Evolutionary conservation across 768 basidiomycete genomes (phyloP).

Genomic region (Trametes cubensis): DNA sequence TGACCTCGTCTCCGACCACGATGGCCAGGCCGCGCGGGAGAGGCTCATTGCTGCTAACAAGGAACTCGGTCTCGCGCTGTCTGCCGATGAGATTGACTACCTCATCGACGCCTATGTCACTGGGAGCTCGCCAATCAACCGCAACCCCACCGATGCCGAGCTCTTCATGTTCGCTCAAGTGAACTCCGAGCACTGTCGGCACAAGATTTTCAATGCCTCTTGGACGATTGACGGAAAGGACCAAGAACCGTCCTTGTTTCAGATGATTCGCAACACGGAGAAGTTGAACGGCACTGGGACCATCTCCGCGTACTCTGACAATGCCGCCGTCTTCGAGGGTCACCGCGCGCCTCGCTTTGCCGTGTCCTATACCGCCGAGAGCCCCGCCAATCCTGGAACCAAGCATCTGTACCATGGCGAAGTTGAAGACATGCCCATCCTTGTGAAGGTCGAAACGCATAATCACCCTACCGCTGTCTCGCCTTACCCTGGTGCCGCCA

Average conservation of each 20-base stretch:
- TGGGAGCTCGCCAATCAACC: conserved; percentile 63
- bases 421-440: conserved; percentile 78
- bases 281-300: conserved; percentile 73
- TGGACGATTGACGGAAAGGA: conserved; percentile 84
- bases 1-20: conserved; percentile 49
- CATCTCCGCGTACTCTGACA: conserved; percentile 96
- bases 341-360: conserved; percentile 75
- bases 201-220: conserved; percentile 98
- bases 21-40: conserved; percentile 51
- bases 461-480: conserved; percentile 99
- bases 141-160: conserved; percentile 95
- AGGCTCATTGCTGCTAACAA: conserved; percentile 78
- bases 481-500: conserved; percentile 97
- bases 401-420: conserved; percentile 54
- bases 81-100: conserved; percentile 88
- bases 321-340: conserved; percentile 92
- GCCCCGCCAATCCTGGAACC: conserved; percentile 26
- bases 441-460: conserved; percentile 98
- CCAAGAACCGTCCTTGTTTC: conserved; percentile 78
- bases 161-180: conserved; percentile 99
- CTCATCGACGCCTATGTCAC: conserved; percentile 85
- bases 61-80: conserved; percentile 87
- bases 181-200: conserved; percentile 99
- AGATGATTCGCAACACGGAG: conserved; percentile 98
- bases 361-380: conserved; percentile 38